Percentiles rank a stretch among this genome's conserved stretches.
Evolutionary conservation across 1,139 yeast species (phyloP).

Genomic region (Schizosaccharomyces versatilis): DNA sequence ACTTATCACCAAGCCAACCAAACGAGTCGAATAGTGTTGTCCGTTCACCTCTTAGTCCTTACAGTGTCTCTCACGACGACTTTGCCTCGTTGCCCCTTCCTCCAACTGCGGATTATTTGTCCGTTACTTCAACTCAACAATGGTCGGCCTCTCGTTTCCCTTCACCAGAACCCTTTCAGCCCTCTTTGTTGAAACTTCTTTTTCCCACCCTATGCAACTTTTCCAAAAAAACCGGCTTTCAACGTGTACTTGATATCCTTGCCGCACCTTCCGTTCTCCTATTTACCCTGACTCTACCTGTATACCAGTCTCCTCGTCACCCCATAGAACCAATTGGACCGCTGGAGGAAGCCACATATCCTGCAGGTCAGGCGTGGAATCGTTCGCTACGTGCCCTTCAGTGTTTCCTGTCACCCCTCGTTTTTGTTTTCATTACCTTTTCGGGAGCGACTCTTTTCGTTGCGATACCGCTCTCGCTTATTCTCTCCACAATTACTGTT

Average conservation of each 20-base stretch:
- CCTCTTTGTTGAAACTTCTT: conserved; percentile 2
- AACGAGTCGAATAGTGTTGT: background rate
- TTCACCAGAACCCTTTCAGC: background rate
- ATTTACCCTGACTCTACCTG: conserved; percentile 31
- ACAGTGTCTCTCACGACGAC: background rate
- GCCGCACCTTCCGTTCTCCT: conserved; percentile 26
- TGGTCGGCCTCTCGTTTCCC: background rate
- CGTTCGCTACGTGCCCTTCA: conserved; percentile 16
- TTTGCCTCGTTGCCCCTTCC: background rate
- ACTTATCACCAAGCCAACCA: background rate
- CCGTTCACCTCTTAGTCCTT: background rate
- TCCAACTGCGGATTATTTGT: background rate
- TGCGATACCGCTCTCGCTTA: conserved; percentile 5
- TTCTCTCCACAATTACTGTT: conserved; percentile 4
- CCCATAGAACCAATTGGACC: conserved; percentile 2
- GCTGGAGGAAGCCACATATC: conserved; percentile 6
- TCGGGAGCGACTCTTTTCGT: conserved; percentile 3
- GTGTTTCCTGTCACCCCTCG: conserved; percentile 16
- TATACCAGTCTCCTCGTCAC: conserved; percentile 13
- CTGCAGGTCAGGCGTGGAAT: conserved; percentile 12
- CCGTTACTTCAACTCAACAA: background rate
- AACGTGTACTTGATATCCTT: conserved; percentile 18
- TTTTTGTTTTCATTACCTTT: conserved; percentile 11
- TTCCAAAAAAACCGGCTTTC: conserved; percentile 13
- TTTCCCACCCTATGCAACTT: conserved; percentile 18